Evolutionary conservation across 164 flowering plant species (phyloP).

Genomic region (Umbilicus rupestris): DNA sequence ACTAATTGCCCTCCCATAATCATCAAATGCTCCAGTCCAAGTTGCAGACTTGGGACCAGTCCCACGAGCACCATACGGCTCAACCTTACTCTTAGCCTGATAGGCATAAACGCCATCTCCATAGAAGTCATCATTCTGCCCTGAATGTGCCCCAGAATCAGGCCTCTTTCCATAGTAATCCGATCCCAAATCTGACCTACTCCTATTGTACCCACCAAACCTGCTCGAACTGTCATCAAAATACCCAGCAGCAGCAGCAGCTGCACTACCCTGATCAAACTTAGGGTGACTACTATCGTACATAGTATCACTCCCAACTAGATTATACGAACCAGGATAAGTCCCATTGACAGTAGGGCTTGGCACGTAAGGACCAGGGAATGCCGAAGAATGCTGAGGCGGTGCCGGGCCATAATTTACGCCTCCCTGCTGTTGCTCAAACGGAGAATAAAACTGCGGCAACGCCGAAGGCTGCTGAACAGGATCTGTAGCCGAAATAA

Average conservation of each 20-base stretch:
- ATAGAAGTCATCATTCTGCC: constrained; percentile 18
- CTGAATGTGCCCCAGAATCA: constrained; percentile 12
- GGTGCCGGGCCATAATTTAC: constrained; percentile 17
- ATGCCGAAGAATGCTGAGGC: constrained; percentile 14
- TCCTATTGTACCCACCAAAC: constrained; percentile 26
- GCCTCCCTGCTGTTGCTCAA: constrained; percentile 41
- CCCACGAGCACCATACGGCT: constrained; percentile 88
- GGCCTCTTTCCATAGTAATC: constrained; percentile 30
- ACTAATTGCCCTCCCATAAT: constrained; percentile 69
- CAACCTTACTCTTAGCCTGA: constrained; percentile 35
- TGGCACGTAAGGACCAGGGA: constrained; percentile 19
- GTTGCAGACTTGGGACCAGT: constrained; percentile 58
- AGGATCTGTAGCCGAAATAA: neutral
- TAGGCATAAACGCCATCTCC: constrained; percentile 24
- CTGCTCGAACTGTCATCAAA: constrained; percentile 28
- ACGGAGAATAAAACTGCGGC: constrained; percentile 32
- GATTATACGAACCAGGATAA: constrained; percentile 17
- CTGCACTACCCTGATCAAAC: constrained; percentile 25
- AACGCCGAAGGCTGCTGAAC: constrained; percentile 16
- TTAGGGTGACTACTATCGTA: constrained; percentile 25
- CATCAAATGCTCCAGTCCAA: constrained; percentile 57
- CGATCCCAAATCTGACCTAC: constrained; percentile 28
- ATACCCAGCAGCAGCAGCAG: constrained; percentile 22
- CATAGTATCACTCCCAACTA: constrained; percentile 16
- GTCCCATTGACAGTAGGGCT: constrained; percentile 19